phyloP scores from a whole-genome alignment of 768 basidiomycete species.

The Megacollybia marginata region DNA sequence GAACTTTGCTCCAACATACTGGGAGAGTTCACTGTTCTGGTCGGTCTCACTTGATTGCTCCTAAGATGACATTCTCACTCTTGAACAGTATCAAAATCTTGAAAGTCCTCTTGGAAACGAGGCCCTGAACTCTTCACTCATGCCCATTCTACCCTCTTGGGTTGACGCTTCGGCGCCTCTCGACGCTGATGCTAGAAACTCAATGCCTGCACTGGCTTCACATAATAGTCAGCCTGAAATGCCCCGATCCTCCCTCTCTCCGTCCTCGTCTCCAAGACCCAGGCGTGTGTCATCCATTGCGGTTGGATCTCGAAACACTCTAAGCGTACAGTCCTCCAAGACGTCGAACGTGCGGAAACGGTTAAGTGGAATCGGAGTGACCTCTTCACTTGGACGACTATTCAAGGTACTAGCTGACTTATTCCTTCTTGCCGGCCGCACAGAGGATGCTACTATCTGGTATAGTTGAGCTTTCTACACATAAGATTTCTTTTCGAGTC shows the following conservation, averaged over 20 bases:
- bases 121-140: conserved; percentile 63
- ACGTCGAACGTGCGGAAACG: conserved; percentile 44
- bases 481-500: not conserved
- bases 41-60: conserved; percentile 28
- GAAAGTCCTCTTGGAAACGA: conserved; percentile 85
- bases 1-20: conserved; percentile 86
- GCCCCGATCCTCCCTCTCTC: conserved; percentile 25
- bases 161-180: conserved; percentile 56
- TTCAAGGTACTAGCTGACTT: conserved; percentile 87
- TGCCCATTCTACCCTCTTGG: conserved; percentile 54
- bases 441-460: conserved; percentile 78
- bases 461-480: conserved; percentile 22
- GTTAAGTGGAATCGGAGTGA: conserved; percentile 52
- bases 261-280: conserved; percentile 30
- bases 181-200: conserved; percentile 38
- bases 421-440: conserved; percentile 80
- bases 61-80: conserved; percentile 3
- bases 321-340: conserved; percentile 29
- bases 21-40: conserved; percentile 78
- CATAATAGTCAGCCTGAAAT: conserved; percentile 56
- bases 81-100: conserved; percentile 57
- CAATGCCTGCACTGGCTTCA: conserved; percentile 37
- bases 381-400: conserved; percentile 77
- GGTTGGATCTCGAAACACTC: conserved; percentile 22
- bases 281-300: conserved; percentile 52